Evolutionary conservation across 2,329 filamentous ascomycete species (phyloP).

Genomic region (Aureobasidium zeae): DNA sequence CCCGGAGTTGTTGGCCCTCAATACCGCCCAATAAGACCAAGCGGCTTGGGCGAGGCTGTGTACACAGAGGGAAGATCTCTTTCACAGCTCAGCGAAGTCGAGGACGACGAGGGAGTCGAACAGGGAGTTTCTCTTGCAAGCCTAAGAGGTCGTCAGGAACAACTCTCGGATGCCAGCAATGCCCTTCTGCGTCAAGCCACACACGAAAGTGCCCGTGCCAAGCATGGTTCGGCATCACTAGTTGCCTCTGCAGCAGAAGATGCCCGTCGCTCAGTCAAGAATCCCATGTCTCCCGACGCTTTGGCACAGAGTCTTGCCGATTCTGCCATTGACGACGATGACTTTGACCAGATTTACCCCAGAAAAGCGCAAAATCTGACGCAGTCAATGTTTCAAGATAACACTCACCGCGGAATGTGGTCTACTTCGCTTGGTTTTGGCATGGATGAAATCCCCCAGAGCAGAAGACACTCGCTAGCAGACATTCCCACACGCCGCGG

Average conservation of each 20-base stretch:
- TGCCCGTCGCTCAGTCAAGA: neutral
- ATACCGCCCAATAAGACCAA: slow-evolving; percentile 18
- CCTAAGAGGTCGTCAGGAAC: slow-evolving; percentile 1
- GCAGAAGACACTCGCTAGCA: slow-evolving; percentile 69
- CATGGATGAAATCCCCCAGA: slow-evolving; percentile 56
- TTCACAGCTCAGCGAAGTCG: slow-evolving; percentile 61
- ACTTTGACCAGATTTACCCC: neutral
- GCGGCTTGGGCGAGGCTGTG: slow-evolving; percentile 22
- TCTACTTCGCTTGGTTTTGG: slow-evolving; percentile 13
- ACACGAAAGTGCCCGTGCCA: slow-evolving; percentile 27
- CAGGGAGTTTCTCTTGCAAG: slow-evolving; percentile 37
- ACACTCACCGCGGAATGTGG: slow-evolving; percentile 5
- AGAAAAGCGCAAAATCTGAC: slow-evolving; percentile 1
- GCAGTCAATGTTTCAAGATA: slow-evolving; percentile 47
- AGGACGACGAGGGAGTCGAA: slow-evolving; percentile 54
- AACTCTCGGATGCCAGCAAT: slow-evolving; percentile 13
- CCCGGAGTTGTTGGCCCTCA: slow-evolving; percentile 18
- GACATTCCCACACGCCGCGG: slow-evolving; percentile 32
- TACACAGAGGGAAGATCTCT: slow-evolving; percentile 34
- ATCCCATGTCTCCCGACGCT: neutral
- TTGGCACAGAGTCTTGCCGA: neutral
- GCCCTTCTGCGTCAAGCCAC: slow-evolving; percentile 30
- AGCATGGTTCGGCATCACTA: slow-evolving; percentile 5
- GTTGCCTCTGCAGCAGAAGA: slow-evolving; percentile 7
- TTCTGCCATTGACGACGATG: slow-evolving; percentile 12